phyloP scores from a whole-genome alignment of 805 yeast genomes.

The Lipomyces anomalus region DNA sequence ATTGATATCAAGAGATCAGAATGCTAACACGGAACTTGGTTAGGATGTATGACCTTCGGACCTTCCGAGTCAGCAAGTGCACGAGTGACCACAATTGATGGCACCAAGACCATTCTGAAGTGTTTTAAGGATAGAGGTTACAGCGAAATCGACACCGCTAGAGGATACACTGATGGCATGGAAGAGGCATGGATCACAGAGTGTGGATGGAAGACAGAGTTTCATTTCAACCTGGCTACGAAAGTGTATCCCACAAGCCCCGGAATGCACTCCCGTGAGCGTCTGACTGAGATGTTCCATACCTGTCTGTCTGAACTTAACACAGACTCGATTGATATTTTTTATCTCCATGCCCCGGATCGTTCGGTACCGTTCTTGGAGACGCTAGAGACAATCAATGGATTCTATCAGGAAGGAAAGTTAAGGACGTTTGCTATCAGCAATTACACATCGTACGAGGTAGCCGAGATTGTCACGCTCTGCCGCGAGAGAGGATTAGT shows the following conservation, averaged over 20 bases:
- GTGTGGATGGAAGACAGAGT: conserved; percentile 13
- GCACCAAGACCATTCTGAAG: conserved; percentile 10
- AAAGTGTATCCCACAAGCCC: conserved; percentile 22
- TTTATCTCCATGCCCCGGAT: conserved; percentile 28
- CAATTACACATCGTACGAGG: conserved; percentile 26
- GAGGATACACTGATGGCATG: conserved; percentile 26
- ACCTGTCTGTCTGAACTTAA: conserved; percentile 20
- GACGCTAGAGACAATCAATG: conserved; percentile 24
- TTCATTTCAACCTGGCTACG: conserved; percentile 22
- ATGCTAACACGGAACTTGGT: too few species aligned
- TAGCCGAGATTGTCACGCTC: conserved; percentile 20
- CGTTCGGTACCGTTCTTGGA: conserved; percentile 24
- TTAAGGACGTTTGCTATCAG: conserved; percentile 28
- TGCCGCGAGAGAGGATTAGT: conserved; percentile 24
- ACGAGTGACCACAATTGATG: conserved; percentile 13
- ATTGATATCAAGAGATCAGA: too few species aligned
- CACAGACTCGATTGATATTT: conserved; percentile 25
- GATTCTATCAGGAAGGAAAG: conserved; percentile 26
- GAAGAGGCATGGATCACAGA: conserved; percentile 21
- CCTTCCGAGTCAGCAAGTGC: conserved; percentile 12
- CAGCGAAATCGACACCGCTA: conserved; percentile 30
- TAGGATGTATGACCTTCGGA: conserved; percentile 19
- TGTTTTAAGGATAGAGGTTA: conserved; percentile 23
- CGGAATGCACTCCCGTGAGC: conserved; percentile 19
- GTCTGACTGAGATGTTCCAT: conserved; percentile 17